A percentile compares a stretch with the other conserved stretches of the same genome.
Evolutionary conservation across 1,139 yeast species (phyloP).

Genomic region (Zygoascus meyerae): DNA sequence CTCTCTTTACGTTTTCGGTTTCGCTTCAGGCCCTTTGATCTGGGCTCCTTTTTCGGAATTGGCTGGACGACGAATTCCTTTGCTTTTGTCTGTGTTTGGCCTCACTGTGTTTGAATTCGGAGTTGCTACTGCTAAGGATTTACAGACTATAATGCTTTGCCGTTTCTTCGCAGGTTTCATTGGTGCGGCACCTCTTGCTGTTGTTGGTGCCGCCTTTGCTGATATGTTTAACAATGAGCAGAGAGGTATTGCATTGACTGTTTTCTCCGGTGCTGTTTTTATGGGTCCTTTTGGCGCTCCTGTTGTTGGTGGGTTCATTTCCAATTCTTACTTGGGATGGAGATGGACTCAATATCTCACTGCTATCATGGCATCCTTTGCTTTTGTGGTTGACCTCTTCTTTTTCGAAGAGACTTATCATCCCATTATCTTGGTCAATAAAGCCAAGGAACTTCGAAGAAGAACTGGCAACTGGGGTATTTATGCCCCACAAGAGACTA

Average conservation of each 20-base stretch:
- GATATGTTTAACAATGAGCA: slow-evolving; percentile 57
- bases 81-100: slow-evolving; percentile 50
- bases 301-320: slow-evolving; percentile 35
- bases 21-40: slow-evolving; percentile 73
- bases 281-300: slow-evolving; percentile 77
- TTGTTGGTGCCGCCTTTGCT: slow-evolving; percentile 77
- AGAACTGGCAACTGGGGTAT: slow-evolving; percentile 66
- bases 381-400: slow-evolving; percentile 34
- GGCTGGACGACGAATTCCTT: slow-evolving; percentile 60
- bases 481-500: slow-evolving; percentile 77
- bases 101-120: slow-evolving; percentile 61
- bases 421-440: slow-evolving; percentile 38
- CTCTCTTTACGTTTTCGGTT: slow-evolving; percentile 70
- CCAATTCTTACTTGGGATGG: slow-evolving; percentile 43
- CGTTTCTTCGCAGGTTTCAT: slow-evolving; percentile 70
- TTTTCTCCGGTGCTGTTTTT: slow-evolving; percentile 62
- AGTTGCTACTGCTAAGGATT: slow-evolving; percentile 63
- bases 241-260: slow-evolving; percentile 66
- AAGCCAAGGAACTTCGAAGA: slow-evolving; percentile 45
- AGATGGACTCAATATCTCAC: slow-evolving; percentile 54
- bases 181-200: slow-evolving; percentile 78
- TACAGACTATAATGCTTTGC: slow-evolving; percentile 66
- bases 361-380: slow-evolving; percentile 43
- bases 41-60: slow-evolving; percentile 81
- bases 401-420: slow-evolving; percentile 46